Evolutionary conservation across 352 stramenopile species (phyloP).

Genomic region (Phytophthora citrophthora): DNA sequence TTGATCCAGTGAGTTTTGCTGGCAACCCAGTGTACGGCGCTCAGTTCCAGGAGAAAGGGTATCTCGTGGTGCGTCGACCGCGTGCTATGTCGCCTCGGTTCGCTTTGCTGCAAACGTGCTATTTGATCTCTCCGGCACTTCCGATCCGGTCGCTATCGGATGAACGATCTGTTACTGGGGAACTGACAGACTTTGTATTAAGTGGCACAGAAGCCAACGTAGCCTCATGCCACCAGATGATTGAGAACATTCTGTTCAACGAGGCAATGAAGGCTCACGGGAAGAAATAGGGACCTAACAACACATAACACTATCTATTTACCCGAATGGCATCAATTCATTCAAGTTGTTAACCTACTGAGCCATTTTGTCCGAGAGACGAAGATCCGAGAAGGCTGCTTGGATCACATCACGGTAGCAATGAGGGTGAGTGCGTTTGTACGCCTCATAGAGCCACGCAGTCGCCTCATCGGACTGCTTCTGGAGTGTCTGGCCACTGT

Average conservation of each 20-base stretch:
- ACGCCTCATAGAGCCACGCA: conserved; percentile 53
- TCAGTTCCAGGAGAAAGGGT: conserved; percentile 63
- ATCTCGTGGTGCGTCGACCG: conserved; percentile 55
- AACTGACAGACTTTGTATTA: conserved; percentile 51
- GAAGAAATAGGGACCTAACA: conserved; percentile 5
- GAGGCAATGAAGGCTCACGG: conserved; percentile 40
- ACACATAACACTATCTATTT: conserved; percentile 28
- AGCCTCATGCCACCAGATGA: conserved; percentile 53
- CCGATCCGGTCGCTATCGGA: conserved; percentile 33
- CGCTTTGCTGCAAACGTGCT: conserved; percentile 60
- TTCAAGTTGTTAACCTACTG: conserved; percentile 12
- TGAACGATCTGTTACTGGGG: conserved; percentile 30
- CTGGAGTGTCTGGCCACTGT: conserved; percentile 45
- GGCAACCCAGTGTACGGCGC: conserved; percentile 44
- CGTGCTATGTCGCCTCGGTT: conserved; percentile 36
- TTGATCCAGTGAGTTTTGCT: conserved; percentile 61
- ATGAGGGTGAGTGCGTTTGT: conserved; percentile 51
- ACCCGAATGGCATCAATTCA: conserved; percentile 1
- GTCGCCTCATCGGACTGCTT: conserved; percentile 53
- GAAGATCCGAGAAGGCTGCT: conserved; percentile 48
- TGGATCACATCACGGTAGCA: conserved; percentile 68
- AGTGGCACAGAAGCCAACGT: conserved; percentile 43
- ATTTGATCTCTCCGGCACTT: conserved; percentile 61
- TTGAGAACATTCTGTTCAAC: conserved; percentile 56
- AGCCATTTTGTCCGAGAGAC: conserved; percentile 39